These are phyloP conservation scores for Cytospora leucostoma DNA, from an alignment of 2,329 filamentous ascomycete genomes.

Conservation along the genomic window DNA sequence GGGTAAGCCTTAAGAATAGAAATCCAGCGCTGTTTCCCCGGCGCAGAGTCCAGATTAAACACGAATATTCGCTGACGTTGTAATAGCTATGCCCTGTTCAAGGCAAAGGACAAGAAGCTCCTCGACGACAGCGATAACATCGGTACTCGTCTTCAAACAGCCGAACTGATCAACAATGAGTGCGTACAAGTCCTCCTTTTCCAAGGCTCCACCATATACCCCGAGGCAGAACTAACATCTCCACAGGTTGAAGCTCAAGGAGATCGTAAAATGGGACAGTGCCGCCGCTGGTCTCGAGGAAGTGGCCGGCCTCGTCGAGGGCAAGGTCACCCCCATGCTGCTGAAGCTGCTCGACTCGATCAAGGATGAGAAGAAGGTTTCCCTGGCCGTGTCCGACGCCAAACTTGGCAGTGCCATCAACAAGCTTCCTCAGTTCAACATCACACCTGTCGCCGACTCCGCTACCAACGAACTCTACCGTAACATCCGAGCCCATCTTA, in stretches of 20 bases:
- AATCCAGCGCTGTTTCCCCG: not conserved
- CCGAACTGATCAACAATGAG: conserved; percentile 85
- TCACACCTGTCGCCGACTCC: conserved; percentile 80
- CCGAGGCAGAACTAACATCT: conserved; percentile 24
- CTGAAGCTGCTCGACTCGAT: conserved; percentile 80
- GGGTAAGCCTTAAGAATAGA: conserved; percentile 51
- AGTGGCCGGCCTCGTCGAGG: conserved; percentile 83
- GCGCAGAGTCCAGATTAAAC: not conserved
- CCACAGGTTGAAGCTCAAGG: conserved; percentile 84
- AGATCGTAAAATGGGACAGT: conserved; percentile 96
- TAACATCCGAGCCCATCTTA: conserved; percentile 87
- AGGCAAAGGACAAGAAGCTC: conserved; percentile 98
- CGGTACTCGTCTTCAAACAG: conserved; percentile 70
- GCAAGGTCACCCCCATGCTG: conserved; percentile 90
- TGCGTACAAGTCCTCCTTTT: conserved; percentile 49
- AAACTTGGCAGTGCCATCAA: conserved; percentile 91
- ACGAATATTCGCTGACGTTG: conserved; percentile 35
- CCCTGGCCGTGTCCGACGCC: conserved; percentile 88
- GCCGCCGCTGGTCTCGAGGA: conserved; percentile 88
- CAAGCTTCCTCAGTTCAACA: conserved; percentile 84
- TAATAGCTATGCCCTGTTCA: conserved; percentile 91
- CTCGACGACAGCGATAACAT: conserved; percentile 79
- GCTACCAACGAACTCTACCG: conserved; percentile 87
- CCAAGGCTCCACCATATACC: not conserved
- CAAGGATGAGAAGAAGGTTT: conserved; percentile 97